phyloP scores from a whole-genome alignment of 2,329 filamentous ascomycete species.

The Cercospora zeae-maydis region DNA sequence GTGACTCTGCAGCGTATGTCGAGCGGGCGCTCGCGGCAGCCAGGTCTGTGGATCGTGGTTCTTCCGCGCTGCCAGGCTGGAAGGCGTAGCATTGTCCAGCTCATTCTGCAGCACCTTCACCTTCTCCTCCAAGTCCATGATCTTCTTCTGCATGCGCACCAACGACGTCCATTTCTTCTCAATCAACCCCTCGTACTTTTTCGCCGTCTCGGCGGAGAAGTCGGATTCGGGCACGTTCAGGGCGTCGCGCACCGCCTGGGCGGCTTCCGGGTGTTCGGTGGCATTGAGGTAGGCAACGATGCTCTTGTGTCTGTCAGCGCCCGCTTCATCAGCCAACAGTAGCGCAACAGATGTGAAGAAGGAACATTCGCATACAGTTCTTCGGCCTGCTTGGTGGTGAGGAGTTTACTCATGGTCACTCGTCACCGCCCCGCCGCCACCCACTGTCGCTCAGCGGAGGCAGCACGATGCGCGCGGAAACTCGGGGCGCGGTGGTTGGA shows the following conservation, averaged over 20 bases:
- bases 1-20: slow-evolving; percentile 80
- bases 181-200: slow-evolving; percentile 89
- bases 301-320: slow-evolving; percentile 71
- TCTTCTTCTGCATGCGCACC: slow-evolving; percentile 93
- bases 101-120: slow-evolving; percentile 72
- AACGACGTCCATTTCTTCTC: slow-evolving; percentile 99
- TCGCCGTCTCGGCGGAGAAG: slow-evolving; percentile 76
- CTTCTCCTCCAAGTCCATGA: slow-evolving; percentile 85
- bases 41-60: slow-evolving; percentile 82
- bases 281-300: slow-evolving; percentile 84
- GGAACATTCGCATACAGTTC: slow-evolving; percentile 65
- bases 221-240: slow-evolving; percentile 62
- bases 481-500: background rate
- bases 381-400: slow-evolving; percentile 78
- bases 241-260: slow-evolving; percentile 71
- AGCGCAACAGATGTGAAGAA: slow-evolving; percentile 16
- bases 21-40: slow-evolving; percentile 78
- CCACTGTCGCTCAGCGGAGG: slow-evolving; percentile 11
- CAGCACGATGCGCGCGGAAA: slow-evolving; percentile 1
- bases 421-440: slow-evolving; percentile 10
- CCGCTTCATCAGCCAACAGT: slow-evolving; percentile 31
- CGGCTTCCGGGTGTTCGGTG: slow-evolving; percentile 66
- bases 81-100: slow-evolving; percentile 76
- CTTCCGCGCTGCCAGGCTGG: slow-evolving; percentile 65
- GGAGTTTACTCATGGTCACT: slow-evolving; percentile 66